These are phyloP conservation scores for Suillus fuscotomentosus DNA, from an alignment of 768 basidiomycete genomes.

Conservation along the genomic window DNA sequence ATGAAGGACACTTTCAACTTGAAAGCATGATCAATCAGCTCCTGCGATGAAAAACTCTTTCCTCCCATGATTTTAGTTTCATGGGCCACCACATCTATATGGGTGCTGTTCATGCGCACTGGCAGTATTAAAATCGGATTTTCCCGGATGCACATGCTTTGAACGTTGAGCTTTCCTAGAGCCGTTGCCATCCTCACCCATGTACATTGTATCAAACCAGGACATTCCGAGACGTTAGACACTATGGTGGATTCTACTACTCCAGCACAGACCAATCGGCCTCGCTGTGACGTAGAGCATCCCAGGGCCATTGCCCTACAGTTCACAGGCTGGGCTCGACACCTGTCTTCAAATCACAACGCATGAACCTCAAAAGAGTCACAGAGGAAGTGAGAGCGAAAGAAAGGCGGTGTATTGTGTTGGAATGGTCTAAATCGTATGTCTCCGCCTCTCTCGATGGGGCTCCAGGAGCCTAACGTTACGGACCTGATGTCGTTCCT, in stretches of 20 bases:
- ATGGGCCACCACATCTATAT: no score
- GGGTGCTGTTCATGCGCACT: no score
- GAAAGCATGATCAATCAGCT: no score
- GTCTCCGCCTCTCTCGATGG: no score
- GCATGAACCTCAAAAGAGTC: slow-evolving; percentile 18
- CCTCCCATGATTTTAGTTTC: no score
- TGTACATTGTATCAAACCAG: slow-evolving; percentile 1
- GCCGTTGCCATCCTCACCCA: background rate
- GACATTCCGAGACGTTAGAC: background rate
- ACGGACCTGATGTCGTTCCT: slow-evolving; percentile 30
- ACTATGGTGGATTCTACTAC: background rate
- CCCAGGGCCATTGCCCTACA: slow-evolving; percentile 31
- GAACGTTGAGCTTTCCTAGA: no score
- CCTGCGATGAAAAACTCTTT: no score
- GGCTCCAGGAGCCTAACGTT: no score
- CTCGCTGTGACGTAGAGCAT: slow-evolving; percentile 16
- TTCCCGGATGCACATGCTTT: no score
- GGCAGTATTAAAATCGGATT: no score
- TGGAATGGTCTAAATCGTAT: slow-evolving; percentile 8
- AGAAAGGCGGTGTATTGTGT: slow-evolving; percentile 16
- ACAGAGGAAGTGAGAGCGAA: slow-evolving; percentile 20
- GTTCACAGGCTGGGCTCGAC: slow-evolving; percentile 31
- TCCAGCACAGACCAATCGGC: background rate
- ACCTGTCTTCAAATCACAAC: slow-evolving; percentile 16
- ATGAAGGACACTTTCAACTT: no score